Evolutionary conservation across 805 yeast genomes (phyloP).

Genomic region (Candida ovalis): DNA sequence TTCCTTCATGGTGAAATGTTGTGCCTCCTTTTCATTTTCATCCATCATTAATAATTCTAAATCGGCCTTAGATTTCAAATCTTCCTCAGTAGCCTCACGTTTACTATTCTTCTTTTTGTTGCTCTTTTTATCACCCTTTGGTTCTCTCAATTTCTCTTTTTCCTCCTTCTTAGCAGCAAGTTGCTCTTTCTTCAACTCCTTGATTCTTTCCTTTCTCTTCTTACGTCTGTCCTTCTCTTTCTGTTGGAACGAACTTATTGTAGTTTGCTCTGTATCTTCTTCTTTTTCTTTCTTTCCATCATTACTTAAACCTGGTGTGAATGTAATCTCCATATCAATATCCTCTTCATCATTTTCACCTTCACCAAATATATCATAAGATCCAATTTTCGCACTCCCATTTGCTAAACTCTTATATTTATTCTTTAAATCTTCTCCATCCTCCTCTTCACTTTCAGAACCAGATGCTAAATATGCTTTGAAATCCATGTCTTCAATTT

Average conservation of each 20-base stretch:
- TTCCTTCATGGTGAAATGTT: conserved; percentile 78
- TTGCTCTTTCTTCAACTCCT: conserved; percentile 52
- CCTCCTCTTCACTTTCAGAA: conserved; percentile 48
- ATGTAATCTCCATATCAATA: conserved; percentile 92
- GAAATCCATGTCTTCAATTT: conserved; percentile 86
- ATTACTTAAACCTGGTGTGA: conserved; percentile 78
- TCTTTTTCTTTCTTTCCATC: conserved; percentile 31
- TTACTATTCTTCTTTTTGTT: conserved; percentile 20
- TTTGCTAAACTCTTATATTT: conserved; percentile 62
- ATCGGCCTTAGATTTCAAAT: conserved; percentile 56
- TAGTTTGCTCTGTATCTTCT: conserved; percentile 54
- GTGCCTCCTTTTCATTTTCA: conserved; percentile 37
- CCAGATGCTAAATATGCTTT: conserved; percentile 87
- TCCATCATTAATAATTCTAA: conserved; percentile 71
- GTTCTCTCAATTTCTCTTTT: conserved; percentile 26
- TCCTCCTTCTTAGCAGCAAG: conserved; percentile 48
- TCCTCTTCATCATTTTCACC: conserved; percentile 51
- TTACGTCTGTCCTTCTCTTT: conserved; percentile 92
- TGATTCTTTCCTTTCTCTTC: conserved; percentile 73
- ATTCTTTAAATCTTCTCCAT: conserved; percentile 36
- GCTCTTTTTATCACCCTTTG: conserved; percentile 22
- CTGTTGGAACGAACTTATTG: conserved; percentile 75
- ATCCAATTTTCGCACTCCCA: conserved; percentile 21
- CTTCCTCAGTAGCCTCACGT: conserved; percentile 28
- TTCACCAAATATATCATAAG: conserved; percentile 9